A percentile compares a stretch with the other conserved stretches of the same genome.
Evolutionary conservation across 768 basidiomycete species (phyloP).

Genomic region (Lactifluus piperatus): DNA sequence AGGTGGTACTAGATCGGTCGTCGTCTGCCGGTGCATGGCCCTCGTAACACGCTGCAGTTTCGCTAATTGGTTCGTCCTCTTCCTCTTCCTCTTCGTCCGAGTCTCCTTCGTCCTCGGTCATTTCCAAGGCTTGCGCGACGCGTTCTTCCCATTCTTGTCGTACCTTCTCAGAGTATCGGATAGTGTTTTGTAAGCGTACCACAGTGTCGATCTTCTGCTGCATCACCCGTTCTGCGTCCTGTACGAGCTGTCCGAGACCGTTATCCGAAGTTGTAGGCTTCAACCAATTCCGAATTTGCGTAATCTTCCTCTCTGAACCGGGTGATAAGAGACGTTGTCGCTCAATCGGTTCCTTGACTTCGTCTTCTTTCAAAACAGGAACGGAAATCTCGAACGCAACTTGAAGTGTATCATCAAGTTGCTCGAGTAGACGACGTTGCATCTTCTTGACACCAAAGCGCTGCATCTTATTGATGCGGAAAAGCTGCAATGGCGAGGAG

Average conservation of each 20-base stretch:
- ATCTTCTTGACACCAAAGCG: slow-evolving; percentile 72
- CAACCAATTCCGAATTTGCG: slow-evolving; percentile 77
- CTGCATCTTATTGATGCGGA: slow-evolving; percentile 66
- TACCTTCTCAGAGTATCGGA: slow-evolving; percentile 93
- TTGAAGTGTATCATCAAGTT: slow-evolving; percentile 79
- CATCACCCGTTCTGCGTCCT: slow-evolving; percentile 85
- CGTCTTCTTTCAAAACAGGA: slow-evolving; percentile 87
- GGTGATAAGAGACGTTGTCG: slow-evolving; percentile 86
- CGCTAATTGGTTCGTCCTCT: slow-evolving; percentile 24
- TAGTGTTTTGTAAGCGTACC: slow-evolving; percentile 93
- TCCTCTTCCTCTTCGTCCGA: slow-evolving; percentile 26
- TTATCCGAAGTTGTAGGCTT: slow-evolving; percentile 80
- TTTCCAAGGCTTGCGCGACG: slow-evolving; percentile 59
- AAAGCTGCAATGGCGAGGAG: slow-evolving; percentile 68
- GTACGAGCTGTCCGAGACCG: slow-evolving; percentile 71
- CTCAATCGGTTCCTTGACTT: slow-evolving; percentile 85
- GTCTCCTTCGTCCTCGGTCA: slow-evolving; percentile 44
- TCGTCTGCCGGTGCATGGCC: slow-evolving; percentile 27
- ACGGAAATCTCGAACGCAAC: slow-evolving; percentile 74
- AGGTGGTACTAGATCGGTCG: slow-evolving; percentile 54
- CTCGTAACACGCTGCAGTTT: slow-evolving; percentile 19
- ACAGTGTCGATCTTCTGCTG: slow-evolving; percentile 92
- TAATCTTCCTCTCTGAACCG: slow-evolving; percentile 79
- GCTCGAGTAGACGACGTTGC: slow-evolving; percentile 72
- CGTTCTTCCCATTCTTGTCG: slow-evolving; percentile 95